Evolutionary conservation across 352 stramenopile species (phyloP), one percentile per base, ranked within the genome.

Genomic region (Globisporangium parvum): DNA sequence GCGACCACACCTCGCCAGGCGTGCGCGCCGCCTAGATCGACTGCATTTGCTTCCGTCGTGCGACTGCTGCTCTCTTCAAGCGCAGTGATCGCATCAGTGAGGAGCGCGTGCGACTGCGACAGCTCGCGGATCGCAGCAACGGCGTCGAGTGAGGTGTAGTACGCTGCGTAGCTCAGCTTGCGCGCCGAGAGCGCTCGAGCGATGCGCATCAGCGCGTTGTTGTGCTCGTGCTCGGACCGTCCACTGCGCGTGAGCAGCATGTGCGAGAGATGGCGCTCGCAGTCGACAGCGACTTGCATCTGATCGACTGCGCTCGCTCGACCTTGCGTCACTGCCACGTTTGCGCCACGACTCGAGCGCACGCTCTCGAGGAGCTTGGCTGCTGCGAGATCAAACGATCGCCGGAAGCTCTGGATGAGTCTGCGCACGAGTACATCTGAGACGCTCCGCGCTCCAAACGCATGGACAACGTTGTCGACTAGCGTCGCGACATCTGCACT

Each of bases 1-100:
- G 61, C 59, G 28, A 88, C 55, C 8, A 88, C 67, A 4, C 80
- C 77, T 46, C 74, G 67, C 80, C 77, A 91, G 21, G 72, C 80
- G 53, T 73, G 76, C 9, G 75, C 67, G 24, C 73, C 77, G 41
- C 75, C 80, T 11, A 82, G 18, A 55, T 84, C 72, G 20, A 70
- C 17, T 15, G 41, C 41, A 9, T 26, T 24, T 2, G 17, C 3
- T 6, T 47, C n/a, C n/a, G n/a, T n/a, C n/a, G n/a, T n/a, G n/a
- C n/a, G 17, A 18, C 9, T 20, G 20, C 20, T 45, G 20, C 18
- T 12, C 18, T 18, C 41, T 21, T 18, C 8, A 18, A 47, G 41
- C n/a, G 41, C 20, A 15, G 18, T 24, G 41, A 64, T 59, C 42
- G 58, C 62, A 17, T 31, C 51, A 47, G 41, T 61, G 3, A 88